Evolutionary conservation across 2,329 filamentous ascomycete species (phyloP).

Genomic region (Cercospora sp.): DNA sequence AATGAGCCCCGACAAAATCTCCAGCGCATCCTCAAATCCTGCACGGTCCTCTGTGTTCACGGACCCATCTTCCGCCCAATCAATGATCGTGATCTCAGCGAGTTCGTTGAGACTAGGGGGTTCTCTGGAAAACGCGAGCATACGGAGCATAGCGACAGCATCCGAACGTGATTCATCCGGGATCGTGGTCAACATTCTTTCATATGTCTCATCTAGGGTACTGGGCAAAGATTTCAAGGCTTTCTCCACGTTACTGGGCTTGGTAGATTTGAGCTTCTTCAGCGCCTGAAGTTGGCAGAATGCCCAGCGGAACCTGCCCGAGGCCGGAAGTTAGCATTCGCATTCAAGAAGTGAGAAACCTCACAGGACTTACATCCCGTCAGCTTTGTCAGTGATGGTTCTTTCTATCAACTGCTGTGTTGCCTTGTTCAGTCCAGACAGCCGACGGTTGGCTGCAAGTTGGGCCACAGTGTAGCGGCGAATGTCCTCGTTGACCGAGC

Average conservation of each 20-base stretch:
- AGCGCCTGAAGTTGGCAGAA: conserved; percentile 33
- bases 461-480: conserved; percentile 17
- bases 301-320: conserved; percentile 34
- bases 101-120: conserved; percentile 26
- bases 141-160: conserved; percentile 25
- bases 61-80: conserved; percentile 13
- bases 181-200: conserved; percentile 29
- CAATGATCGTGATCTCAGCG: conserved; percentile 27
- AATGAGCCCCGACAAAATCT: conserved; percentile 23
- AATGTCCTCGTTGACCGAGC: conserved; percentile 23
- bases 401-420: conserved; percentile 25
- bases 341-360: neutral
- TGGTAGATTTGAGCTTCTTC: conserved; percentile 24
- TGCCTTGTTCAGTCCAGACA: conserved; percentile 15
- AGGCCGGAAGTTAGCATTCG: neutral
- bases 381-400: conserved; percentile 25
- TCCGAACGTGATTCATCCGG: conserved; percentile 13
- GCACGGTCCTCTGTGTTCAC: conserved; percentile 17
- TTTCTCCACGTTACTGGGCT: conserved; percentile 20
- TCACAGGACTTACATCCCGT: conserved; percentile 31
- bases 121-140: conserved; percentile 26
- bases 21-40: conserved; percentile 15
- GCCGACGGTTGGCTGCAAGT: conserved; percentile 11
- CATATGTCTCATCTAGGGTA: conserved; percentile 34
- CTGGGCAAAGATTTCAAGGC: conserved; percentile 25